Conservation (phyloP, 805 yeast species). For the Ogataea pini region DNA sequence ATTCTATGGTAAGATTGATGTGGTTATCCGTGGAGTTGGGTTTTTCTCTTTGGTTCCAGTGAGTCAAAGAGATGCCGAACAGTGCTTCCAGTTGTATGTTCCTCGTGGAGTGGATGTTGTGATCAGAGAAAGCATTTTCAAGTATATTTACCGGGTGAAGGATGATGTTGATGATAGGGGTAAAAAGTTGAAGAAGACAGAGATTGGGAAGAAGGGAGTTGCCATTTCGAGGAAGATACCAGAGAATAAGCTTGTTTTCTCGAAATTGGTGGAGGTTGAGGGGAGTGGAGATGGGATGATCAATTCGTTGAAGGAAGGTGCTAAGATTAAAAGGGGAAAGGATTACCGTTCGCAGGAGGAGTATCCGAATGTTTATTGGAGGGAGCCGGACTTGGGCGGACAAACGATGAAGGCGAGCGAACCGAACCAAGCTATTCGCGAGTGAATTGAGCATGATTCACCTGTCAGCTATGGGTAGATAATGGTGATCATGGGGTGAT, state of each 20-base stretch:
- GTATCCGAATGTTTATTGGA: slow-evolving; percentile 32
- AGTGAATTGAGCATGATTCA: too few relatives aligned
- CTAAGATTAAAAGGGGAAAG: neutral
- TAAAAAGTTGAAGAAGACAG: slow-evolving; percentile 16
- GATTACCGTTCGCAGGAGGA: slow-evolving; percentile 18
- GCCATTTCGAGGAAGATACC: slow-evolving; percentile 18
- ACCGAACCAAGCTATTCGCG: too few relatives aligned
- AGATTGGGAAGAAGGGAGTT: slow-evolving; percentile 15
- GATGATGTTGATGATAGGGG: slow-evolving; percentile 19
- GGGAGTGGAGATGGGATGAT: slow-evolving; percentile 10
- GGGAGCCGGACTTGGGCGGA: slow-evolving; percentile 10
- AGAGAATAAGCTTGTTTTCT: slow-evolving; percentile 23
- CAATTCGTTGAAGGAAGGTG: too few relatives aligned
- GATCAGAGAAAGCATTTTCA: slow-evolving; percentile 41
- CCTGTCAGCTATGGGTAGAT: too few relatives aligned
- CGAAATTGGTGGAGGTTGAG: slow-evolving; percentile 23
- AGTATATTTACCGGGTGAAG: slow-evolving; percentile 29
- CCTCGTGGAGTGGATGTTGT: slow-evolving; percentile 57
- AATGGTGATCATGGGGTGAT: too few relatives aligned
- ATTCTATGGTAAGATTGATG: slow-evolving; percentile 65
- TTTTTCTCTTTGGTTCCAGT: slow-evolving; percentile 61
- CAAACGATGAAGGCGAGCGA: too few relatives aligned
- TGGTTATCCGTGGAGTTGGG: slow-evolving; percentile 67
- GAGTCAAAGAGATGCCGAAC: slow-evolving; percentile 37
- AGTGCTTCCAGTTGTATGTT: slow-evolving; percentile 49